Base-by-base conservation (phyloP, 352 stramenopile genomes). In the Phytophthora brassicae region DNA sequence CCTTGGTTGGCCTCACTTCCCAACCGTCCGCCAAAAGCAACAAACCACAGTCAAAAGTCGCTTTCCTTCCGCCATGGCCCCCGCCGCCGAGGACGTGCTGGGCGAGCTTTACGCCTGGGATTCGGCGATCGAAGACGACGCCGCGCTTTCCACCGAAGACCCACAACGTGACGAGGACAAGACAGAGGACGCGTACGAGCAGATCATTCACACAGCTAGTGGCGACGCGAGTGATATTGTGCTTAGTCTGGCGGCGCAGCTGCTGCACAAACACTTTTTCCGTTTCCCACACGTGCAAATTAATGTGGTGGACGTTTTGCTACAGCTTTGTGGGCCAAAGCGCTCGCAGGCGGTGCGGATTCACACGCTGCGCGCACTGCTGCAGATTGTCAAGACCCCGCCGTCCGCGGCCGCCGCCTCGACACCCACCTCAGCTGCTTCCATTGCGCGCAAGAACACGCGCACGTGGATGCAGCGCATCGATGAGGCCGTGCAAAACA, bases 241-340 rank as follows among this genome's bases (percentile, higher is more conserved):
- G 64, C 66, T 90, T 44, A 88, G 76, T 60, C 77, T 90, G 23
- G 81, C 81, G 39, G 81, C 81, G 19, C 82, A 90, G 61, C 58
- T 93, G 33, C 71, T 93, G 16, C 81, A 82, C 54, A 88, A 88
- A 50, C 82, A 94, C 51, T 94, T 92, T 50, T 74, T 77, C 64
- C 81, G 83, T 62, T 92, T 90, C 59, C 80, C 79, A 19, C 82
- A 92, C 66, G 81, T 92, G 36, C 77, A 91, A 47, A 39, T 84
- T 51, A 91, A 92, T 57, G 81, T 94, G 13, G 69, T 92, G 28
- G 70, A 85, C 52, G 75, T 82, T 39, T 45, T 91, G 51, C 65
- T 92, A 5, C 66, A 66, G 39, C 74, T 92, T 3, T 87, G 68
- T 39, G 55, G 54, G 0, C 38, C 64, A 4, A 51, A 66, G 46